Evolutionary conservation across 345 rosid genomes (phyloP), one percentile per base, ranked within the genome.

Genomic region (Geranium rotundifolium): DNA sequence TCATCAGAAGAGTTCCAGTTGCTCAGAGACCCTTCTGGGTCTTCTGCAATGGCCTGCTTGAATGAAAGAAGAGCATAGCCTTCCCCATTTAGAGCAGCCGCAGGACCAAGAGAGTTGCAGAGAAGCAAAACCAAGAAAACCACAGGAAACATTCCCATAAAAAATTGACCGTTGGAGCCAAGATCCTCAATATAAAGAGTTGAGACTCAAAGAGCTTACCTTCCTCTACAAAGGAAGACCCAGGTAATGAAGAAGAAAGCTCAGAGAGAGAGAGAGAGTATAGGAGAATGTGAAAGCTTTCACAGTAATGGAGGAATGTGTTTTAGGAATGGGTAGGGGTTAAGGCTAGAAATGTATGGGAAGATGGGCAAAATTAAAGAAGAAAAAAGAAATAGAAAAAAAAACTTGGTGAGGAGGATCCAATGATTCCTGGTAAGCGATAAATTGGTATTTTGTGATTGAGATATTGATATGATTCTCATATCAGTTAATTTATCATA

Each of bases 51-150:
- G n/a, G n/a, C n/a, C n/a, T n/a, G 81, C 71, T 86, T 93, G 19
- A 90, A 79, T 15, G 89, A 83, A 50, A 93, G 69, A 72, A 93
- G 86, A 10, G 95, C 96, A 64, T 61, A 75, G 10, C 96, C 96
- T 66, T 93, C 97, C 34, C 63, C 72, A 62, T 84, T 84, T 78
- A 87, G 37, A 65, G 66, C 69, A 61, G 2, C 67, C 71, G 69
- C 77, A 5, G 19, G 31, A n/a, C 54, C 71, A 63, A 56, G 19
- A 61, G 37, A 58, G 79, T 63, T 72, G 77, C 69, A 73, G 68
- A 86, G 63, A 69, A 80, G 65, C 56, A 74, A 56, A 63, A 69
- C 10, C 56, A 71, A 57, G 56, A 69, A 52, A 61, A 79, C 34
- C 17, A 82, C 49, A 18, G 76, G 58, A 63, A 70, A 29, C 89